Evolutionary conservation across 2,329 filamentous ascomycete genomes (phyloP), one percentile per base, ranked within the genome.

Genomic region (Aspergillus alliaceus): DNA sequence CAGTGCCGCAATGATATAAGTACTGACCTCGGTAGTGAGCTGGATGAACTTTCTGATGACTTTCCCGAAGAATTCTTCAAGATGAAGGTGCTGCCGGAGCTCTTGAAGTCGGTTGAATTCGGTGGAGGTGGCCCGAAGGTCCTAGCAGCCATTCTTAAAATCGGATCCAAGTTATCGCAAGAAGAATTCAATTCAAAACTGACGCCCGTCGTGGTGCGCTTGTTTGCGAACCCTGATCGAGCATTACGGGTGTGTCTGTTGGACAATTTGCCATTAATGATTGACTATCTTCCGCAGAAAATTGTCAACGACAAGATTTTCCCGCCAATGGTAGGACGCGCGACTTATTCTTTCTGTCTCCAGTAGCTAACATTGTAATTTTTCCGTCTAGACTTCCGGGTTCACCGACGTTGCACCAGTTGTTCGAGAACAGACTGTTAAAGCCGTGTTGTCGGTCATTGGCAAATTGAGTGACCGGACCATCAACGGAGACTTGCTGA

Each of bases 61-160:
- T 97, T 98, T 60, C 95, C 95, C 0, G 93, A 97, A 70, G 95
- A 98, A 58, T 99, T 96, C 74, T 96, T 98, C 81, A 96, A 96
- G 72, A 90, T 96, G 83, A 99, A 98, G 70, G 87, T 99, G 3
- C 81, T 99, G 8, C 95, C 95, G 0, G 95, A 99, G 71, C 80
- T 99, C 29, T 82, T 99, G n/a, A 99, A 98, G 71, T 96, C 93
- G 0, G 92, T 98, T n/a, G 95, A 99, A 69, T 99, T 97, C 73
- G 95, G 95, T 7, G 95, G 93, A 11, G 95, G 95, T 27, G 95
- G 95, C 0, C 90, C 93, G 0, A 96, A 96, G 69, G 93, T 96
- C 0, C 90, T 99, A 58, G 79, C 83, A 1, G 87, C 96, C 1
- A 90, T 96, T 39, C 86, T 98, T 80, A 96, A 96, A 70, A 97